These are phyloP conservation scores for Venturia aucupariae DNA, from an alignment of 2,329 filamentous ascomycete species.

Conservation along the genomic window DNA sequence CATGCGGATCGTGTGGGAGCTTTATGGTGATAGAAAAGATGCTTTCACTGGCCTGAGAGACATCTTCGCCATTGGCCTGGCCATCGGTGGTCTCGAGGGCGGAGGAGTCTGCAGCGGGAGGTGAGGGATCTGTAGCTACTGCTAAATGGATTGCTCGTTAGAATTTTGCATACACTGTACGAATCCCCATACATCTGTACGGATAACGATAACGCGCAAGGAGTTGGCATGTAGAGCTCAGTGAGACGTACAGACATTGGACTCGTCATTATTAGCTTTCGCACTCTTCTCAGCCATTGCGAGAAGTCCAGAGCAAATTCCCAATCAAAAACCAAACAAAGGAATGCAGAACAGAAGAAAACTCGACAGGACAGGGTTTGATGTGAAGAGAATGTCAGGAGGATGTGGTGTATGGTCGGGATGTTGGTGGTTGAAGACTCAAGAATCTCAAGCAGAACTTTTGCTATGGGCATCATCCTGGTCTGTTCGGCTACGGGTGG, in stretches of 20 bases:
- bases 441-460: background rate
- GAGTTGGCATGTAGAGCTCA: background rate
- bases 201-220: background rate
- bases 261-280: conserved; percentile 2
- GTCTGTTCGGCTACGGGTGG: too few species aligned
- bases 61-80: background rate
- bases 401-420: background rate
- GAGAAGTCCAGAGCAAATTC: background rate
- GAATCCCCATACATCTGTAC: background rate
- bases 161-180: background rate
- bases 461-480: background rate
- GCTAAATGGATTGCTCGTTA: background rate
- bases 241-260: background rate
- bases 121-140: background rate
- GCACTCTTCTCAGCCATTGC: conserved; percentile 6
- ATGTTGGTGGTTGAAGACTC: background rate
- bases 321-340: background rate
- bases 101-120: background rate
- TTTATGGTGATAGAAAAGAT: conserved; percentile 68
- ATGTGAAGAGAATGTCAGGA: background rate
- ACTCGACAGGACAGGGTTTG: background rate
- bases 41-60: conserved; percentile 10
- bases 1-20: conserved; percentile 68
- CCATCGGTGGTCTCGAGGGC: conserved; percentile 4
- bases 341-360: background rate